These are phyloP conservation scores for Avena sativa DNA, from an alignment of 176 grass and related monocot genomes.

Conservation along the genomic window DNA sequence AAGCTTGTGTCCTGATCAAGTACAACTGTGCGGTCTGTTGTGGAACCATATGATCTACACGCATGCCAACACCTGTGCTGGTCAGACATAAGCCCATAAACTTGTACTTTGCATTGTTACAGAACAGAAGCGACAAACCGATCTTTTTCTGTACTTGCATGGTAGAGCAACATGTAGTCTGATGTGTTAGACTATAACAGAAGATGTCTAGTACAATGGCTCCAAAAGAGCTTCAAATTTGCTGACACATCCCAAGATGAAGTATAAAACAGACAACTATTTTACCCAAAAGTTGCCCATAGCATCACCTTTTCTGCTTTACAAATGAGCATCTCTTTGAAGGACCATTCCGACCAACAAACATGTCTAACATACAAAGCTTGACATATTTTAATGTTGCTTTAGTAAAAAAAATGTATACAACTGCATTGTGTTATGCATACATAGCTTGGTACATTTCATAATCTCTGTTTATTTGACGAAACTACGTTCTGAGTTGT, in stretches of 20 bases:
- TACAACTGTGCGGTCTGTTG: not conserved
- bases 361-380: not conserved
- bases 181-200: not conserved
- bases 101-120: not conserved
- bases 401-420: not conserved
- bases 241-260: not conserved
- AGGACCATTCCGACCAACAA: not conserved
- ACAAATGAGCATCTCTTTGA: slow-evolving; percentile 1
- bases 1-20: not conserved
- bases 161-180: not conserved
- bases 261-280: not conserved
- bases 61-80: slow-evolving; percentile 4
- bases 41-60: not conserved
- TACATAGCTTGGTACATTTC: slow-evolving; percentile 6
- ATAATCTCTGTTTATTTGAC: not conserved
- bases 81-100: not conserved
- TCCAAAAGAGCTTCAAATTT: not conserved
- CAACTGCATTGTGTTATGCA: not conserved
- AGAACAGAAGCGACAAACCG: not conserved
- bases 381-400: slow-evolving; percentile 13
- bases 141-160: not conserved
- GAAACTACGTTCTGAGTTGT: not conserved
- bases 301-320: not conserved
- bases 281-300: not conserved
- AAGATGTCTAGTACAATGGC: not conserved